Evolutionary conservation across 2,329 filamentous ascomycete species (phyloP).

Genomic region (Coniochaeta sp.): DNA sequence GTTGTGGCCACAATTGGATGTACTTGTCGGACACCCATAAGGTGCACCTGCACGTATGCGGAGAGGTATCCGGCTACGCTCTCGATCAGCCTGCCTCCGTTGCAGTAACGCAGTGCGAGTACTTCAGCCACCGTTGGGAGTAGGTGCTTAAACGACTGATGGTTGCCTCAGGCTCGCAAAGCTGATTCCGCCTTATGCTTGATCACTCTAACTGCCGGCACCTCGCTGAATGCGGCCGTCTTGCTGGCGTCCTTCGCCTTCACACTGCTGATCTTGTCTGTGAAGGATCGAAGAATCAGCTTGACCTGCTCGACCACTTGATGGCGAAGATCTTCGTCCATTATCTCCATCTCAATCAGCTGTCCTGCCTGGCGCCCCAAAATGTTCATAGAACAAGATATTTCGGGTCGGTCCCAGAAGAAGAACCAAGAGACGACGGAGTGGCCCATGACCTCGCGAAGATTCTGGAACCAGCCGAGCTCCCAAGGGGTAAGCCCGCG

Average conservation of each 20-base stretch:
- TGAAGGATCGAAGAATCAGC: neutral
- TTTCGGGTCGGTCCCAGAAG: no score
- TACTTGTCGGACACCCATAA: no score
- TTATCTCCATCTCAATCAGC: neutral
- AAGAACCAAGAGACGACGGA: no score
- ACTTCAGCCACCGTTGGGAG: neutral
- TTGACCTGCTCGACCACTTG: neutral
- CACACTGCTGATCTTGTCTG: neutral
- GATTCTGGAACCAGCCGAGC: no score
- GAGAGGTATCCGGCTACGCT: no score
- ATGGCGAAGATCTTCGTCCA: neutral
- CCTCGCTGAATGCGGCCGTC: neutral
- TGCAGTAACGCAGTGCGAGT: neutral
- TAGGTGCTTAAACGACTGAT: neutral
- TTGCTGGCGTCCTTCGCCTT: neutral
- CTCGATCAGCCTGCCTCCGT: no score
- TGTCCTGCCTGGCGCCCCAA: neutral
- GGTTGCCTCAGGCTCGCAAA: neutral
- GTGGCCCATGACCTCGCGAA: no score
- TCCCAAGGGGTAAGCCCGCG: no score
- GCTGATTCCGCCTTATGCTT: neutral
- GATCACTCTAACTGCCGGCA: neutral
- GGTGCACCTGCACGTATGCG: no score
- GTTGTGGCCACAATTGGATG: no score
- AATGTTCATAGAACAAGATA: no score